Percentiles rank a stretch among this genome's conserved stretches.
Conservation (phyloP, 768 basidiomycete genomes). For the Russula earlei region DNA sequence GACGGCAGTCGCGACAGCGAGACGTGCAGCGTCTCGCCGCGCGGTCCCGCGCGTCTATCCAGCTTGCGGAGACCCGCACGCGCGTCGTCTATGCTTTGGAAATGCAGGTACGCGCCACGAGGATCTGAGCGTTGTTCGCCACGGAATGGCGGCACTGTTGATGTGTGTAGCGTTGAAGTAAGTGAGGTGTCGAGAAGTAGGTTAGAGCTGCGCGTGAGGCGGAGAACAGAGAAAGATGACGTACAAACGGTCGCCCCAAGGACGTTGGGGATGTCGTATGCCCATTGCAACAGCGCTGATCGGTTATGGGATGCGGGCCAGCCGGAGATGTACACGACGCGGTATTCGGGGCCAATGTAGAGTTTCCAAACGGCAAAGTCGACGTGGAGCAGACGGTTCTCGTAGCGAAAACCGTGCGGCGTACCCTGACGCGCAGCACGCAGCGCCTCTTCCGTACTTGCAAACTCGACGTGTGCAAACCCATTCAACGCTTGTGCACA, state of each 20-base stretch:
- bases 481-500: neutral
- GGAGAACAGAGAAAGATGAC: neutral
- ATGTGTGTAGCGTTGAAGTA: too few relatives aligned
- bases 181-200: too few relatives aligned
- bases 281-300: neutral
- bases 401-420: slow-evolving; percentile 7
- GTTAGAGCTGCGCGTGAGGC: neutral
- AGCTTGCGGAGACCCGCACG: neutral
- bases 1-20: neutral
- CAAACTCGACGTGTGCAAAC: slow-evolving; percentile 16
- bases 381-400: neutral
- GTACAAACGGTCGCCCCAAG: neutral
- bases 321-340: slow-evolving; percentile 3
- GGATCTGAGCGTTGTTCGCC: neutral
- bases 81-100: neutral
- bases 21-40: neutral
- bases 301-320: neutral
- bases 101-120: neutral
- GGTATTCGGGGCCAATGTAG: neutral
- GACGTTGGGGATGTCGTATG: neutral
- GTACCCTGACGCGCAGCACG: slow-evolving; percentile 6
- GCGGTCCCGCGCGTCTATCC: neutral
- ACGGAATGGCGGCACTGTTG: slow-evolving; percentile 1
- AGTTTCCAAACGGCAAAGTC: slow-evolving; percentile 8
- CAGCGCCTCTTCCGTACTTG: neutral